Evolutionary conservation across 148 eudicot genomes (phyloP), one percentile per base, ranked within the genome.

Genomic region (Bassia scoparia): DNA sequence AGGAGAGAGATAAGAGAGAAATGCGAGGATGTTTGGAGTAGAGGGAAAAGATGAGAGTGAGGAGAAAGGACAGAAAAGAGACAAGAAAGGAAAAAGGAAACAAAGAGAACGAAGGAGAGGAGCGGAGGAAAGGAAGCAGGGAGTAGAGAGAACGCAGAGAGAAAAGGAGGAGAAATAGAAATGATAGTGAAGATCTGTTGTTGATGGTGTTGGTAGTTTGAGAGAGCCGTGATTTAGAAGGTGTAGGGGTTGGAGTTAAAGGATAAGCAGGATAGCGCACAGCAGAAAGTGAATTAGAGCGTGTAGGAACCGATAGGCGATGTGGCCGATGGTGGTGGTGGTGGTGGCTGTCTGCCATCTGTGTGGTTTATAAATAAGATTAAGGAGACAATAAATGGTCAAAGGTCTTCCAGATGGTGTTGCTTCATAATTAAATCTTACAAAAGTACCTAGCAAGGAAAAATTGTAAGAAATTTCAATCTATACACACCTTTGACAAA

Each of bases 71-170:
- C 62, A 82, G 77, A 49, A 91, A 87, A 11, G 93, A 91, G 67
- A 94, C 95, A 68, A 91, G 87, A 74, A 94, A 91, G 12, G 95
- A 84, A 84, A 91, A 94, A 46, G 97, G 97, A 85, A 91, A 94
- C 77, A 89, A 44, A 44, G 95, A 91, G 82, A 91, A 91, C 11
- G 97, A 77, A 23, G 96, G 97, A 31, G 95, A 87, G 48, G 98
- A 83, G 3, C 81, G 88, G 76, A 91, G 88, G 73, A 92, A 94
- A 69, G 91, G 84, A 58, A 92, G 90, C 70, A 89, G 85, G 59
- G 97, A 85, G 66, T 78, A 88, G 70, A 91, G 83, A 61, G 90
- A 91, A 30, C 89, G 92, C 75, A 89, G 84, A 79, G 91, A 92
- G 56, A 92, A 89, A 74, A 89, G 85, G 77, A 91, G 89, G 59